phyloP scores from a whole-genome alignment of 208 protist species.

The Crithidia thermophila region DNA sequence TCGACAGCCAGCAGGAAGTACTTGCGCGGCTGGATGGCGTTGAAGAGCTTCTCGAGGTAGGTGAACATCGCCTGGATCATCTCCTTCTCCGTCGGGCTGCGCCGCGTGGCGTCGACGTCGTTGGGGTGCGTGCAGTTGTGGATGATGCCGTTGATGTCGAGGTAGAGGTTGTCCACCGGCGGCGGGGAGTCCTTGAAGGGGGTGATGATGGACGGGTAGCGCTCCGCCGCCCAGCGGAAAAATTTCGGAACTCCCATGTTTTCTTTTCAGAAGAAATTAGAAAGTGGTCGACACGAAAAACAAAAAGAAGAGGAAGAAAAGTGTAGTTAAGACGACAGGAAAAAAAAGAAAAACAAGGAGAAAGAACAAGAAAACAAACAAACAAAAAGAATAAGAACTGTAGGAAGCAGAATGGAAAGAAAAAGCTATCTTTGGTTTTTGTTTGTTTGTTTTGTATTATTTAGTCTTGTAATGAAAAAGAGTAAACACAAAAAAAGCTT shows the following conservation, averaged over 20 bases:
- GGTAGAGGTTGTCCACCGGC: constrained; percentile 99
- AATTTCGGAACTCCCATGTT: constrained; percentile 96
- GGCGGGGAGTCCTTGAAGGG: constrained; percentile 89
- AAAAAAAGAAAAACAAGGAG: constrained; percentile 8
- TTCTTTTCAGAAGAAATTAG: not conserved
- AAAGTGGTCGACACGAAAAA: constrained; percentile 7
- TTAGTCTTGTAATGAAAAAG: no score
- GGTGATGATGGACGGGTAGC: constrained; percentile 95
- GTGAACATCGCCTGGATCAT: constrained; percentile 96
- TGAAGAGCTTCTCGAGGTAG: constrained; percentile 98
- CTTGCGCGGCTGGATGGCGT: constrained; percentile 95
- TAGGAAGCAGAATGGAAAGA: no score
- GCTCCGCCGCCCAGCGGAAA: constrained; percentile 97
- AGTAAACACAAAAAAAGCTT: no score
- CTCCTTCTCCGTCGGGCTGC: constrained; percentile 93
- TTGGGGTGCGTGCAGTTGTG: constrained; percentile 98
- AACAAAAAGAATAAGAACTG: not conserved
- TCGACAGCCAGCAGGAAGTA: constrained; percentile 98
- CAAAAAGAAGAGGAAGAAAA: constrained; percentile 21
- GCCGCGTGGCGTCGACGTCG: constrained; percentile 82
- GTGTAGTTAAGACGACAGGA: no score
- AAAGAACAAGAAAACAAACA: not conserved
- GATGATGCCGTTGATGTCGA: constrained; percentile 99
- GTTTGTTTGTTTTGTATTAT: no score
- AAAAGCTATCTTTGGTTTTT: no score